A percentile compares a stretch with the other conserved stretches of the same genome.
phyloP scores from a whole-genome alignment of 306 rosid species.

The Luffa aegyptiaca region DNA sequence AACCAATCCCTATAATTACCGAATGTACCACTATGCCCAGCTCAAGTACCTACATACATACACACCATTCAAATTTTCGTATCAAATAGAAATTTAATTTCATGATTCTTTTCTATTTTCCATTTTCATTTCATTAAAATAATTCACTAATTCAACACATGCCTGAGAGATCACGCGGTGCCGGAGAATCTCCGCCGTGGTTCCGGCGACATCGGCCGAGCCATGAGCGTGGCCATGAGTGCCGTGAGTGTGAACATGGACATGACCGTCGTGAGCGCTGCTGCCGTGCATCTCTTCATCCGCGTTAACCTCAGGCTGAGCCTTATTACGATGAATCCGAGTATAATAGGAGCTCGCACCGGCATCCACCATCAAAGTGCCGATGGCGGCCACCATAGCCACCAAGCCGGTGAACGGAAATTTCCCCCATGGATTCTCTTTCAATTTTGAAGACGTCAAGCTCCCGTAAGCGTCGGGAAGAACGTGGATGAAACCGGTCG shows the following conservation, averaged over 20 bases:
- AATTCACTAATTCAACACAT: too few species aligned
- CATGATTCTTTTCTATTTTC: too few species aligned
- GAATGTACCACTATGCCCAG: conserved; percentile 79
- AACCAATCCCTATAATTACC: conserved; percentile 60
- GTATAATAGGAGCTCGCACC: conserved; percentile 53
- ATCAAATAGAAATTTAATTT: not conserved
- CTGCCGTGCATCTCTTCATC: not conserved
- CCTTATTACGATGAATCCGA: conserved; percentile 3
- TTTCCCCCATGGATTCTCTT: conserved; percentile 39
- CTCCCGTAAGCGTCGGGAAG: conserved; percentile 54
- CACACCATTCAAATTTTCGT: not conserved
- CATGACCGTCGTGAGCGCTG: conserved; percentile 27
- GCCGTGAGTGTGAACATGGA: conserved; percentile 53
- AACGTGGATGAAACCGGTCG: conserved; percentile 76
- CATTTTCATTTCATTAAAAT: too few species aligned
- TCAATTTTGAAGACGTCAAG: conserved; percentile 33
- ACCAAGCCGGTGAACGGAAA: conserved; percentile 82
- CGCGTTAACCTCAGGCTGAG: not conserved
- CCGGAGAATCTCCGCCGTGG: conserved; percentile 40
- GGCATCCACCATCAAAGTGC: conserved; percentile 63
- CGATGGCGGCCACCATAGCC: conserved; percentile 72
- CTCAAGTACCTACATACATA: conserved; percentile 48
- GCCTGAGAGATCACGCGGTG: conserved; percentile 65
- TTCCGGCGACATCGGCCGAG: not conserved
- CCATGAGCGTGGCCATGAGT: conserved; percentile 74